Percentiles rank a stretch among this genome's conserved stretches.
phyloP scores from a whole-genome alignment of 768 basidiomycete genomes.

The Terana coerulea region DNA sequence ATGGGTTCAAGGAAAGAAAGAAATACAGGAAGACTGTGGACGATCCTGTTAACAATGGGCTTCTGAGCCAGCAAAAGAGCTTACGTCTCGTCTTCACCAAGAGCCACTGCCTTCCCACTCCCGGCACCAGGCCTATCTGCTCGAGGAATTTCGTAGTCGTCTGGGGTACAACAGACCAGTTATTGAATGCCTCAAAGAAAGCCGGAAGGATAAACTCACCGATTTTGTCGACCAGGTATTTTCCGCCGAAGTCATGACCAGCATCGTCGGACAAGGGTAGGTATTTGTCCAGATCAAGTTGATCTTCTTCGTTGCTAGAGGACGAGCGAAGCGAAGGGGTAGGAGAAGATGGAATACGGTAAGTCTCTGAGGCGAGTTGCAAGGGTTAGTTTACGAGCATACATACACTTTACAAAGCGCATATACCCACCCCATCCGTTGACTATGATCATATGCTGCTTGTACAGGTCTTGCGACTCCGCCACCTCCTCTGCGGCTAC shows the following conservation, averaged over 20 bases:
- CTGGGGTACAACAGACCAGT: slow-evolving; percentile 26
- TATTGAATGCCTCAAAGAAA: slow-evolving; percentile 7
- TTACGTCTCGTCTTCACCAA: slow-evolving; percentile 11
- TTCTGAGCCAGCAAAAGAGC: not conserved
- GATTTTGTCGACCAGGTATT: slow-evolving; percentile 44
- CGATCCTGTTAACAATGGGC: not conserved
- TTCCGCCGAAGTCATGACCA: slow-evolving; percentile 35
- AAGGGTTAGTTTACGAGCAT: not conserved
- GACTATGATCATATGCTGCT: slow-evolving; percentile 52
- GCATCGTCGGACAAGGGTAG: slow-evolving; percentile 43
- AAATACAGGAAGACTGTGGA: not conserved
- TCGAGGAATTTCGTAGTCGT: slow-evolving; percentile 52
- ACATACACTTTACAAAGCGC: not conserved
- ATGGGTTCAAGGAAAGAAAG: slow-evolving; percentile 3
- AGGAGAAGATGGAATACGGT: slow-evolving; percentile 19
- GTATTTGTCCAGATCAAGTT: slow-evolving; percentile 34
- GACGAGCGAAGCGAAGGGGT: slow-evolving; percentile 37
- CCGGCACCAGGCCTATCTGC: slow-evolving; percentile 42
- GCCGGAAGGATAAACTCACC: slow-evolving; percentile 29
- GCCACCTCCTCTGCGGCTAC: slow-evolving; percentile 23
- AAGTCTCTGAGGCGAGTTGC: slow-evolving; percentile 14
- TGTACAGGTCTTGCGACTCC: slow-evolving; percentile 41
- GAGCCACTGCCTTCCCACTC: slow-evolving; percentile 2
- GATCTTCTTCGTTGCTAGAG: slow-evolving; percentile 44
- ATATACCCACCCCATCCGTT: slow-evolving; percentile 59